Evolutionary conservation across 2,329 filamentous ascomycete species (phyloP).

Genomic region (Pyrenophora teres): DNA sequence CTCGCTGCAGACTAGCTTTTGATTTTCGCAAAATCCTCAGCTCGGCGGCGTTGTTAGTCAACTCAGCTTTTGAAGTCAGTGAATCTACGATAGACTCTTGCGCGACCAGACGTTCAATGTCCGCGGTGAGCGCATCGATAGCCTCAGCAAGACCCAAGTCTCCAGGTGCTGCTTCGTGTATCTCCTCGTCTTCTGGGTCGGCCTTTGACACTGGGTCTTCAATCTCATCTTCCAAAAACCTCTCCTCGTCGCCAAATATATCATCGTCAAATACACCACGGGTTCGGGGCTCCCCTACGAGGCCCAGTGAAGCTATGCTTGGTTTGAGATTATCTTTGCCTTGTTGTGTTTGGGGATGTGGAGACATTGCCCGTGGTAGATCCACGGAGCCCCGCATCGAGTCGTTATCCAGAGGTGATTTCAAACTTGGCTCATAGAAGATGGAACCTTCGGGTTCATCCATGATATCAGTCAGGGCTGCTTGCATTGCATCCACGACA

Average conservation of each 20-base stretch:
- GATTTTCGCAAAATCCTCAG: constrained; percentile 90
- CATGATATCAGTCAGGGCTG: constrained; percentile 89
- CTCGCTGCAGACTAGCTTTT: constrained; percentile 87
- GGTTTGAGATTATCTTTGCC: constrained; percentile 66
- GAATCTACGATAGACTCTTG: constrained; percentile 93
- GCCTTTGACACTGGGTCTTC: constrained; percentile 69
- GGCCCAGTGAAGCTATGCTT: constrained; percentile 86
- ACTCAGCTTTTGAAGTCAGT: constrained; percentile 87
- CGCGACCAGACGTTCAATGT: constrained; percentile 85
- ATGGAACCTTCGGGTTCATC: constrained; percentile 73
- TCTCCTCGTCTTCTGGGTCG: constrained; percentile 74
- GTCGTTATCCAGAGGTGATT: constrained; percentile 63
- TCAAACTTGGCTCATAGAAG: constrained; percentile 61
- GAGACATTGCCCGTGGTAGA: constrained; percentile 51
- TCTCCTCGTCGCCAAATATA: constrained; percentile 88
- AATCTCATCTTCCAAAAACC: constrained; percentile 82
- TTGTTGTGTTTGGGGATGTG: constrained; percentile 37
- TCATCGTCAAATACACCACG: constrained; percentile 94
- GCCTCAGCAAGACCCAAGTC: constrained; percentile 93
- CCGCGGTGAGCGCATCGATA: constrained; percentile 81
- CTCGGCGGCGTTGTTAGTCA: constrained; percentile 96
- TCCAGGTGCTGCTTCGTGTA: constrained; percentile 92
- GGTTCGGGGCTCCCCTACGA: constrained; percentile 84
- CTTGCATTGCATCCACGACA: constrained; percentile 90
- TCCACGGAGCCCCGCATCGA: constrained; percentile 69